Percentiles rank a stretch among this genome's conserved stretches.
phyloP scores from a whole-genome alignment of 768 basidiomycete genomes.

The Suillus decipiens region DNA sequence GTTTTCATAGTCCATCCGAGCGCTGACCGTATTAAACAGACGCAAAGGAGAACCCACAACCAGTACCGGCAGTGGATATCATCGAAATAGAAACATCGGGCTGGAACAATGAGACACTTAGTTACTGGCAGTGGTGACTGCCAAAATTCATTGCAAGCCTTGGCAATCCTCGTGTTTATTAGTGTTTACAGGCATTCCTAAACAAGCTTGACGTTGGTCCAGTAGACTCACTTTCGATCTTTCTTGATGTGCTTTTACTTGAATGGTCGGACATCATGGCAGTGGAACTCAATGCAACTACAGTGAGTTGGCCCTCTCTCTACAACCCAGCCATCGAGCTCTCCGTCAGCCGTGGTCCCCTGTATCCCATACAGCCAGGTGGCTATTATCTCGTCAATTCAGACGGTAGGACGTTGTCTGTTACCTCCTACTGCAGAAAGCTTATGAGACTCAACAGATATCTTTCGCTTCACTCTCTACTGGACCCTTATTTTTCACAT shows the following conservation, averaged over 20 bases:
- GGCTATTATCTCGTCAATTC: constrained; percentile 39
- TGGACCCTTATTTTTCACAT: constrained; percentile 49
- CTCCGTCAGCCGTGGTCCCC: constrained; percentile 25
- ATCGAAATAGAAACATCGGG: neutral
- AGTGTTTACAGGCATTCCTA: neutral
- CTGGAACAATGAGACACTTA: neutral
- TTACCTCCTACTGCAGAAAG: neutral
- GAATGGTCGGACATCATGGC: neutral
- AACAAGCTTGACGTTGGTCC: neutral
- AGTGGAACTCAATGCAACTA: constrained; percentile 15
- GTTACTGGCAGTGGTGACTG: neutral
- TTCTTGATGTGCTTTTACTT: constrained; percentile 3
- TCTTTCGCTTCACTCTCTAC: constrained; percentile 49
- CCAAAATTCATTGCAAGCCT: neutral
- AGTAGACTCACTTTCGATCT: neutral
- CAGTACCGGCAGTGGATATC: neutral
- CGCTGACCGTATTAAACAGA: neutral
- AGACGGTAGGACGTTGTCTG: constrained; percentile 24
- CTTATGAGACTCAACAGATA: constrained; percentile 25
- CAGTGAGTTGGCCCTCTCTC: constrained; percentile 38
- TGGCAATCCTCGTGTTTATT: neutral
- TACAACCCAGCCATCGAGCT: constrained; percentile 40
- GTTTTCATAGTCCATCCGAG: neutral
- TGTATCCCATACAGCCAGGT: constrained; percentile 33
- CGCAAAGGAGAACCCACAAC: neutral